phyloP scores from a whole-genome alignment of 345 rosid genomes.

The Gossypium stocksii region DNA sequence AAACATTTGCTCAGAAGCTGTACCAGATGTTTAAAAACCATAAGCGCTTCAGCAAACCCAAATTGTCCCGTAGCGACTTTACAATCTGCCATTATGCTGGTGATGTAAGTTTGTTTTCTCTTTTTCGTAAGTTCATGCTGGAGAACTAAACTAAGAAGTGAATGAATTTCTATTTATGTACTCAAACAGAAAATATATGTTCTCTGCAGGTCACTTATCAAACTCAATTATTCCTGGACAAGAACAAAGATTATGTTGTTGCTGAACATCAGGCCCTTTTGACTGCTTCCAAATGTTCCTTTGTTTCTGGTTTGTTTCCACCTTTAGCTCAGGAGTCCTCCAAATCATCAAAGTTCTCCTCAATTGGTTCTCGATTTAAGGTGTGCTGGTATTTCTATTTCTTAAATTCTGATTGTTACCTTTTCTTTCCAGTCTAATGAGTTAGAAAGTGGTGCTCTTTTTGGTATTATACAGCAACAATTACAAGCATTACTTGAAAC shows the following conservation, averaged over 20 bases:
- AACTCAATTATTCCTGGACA: slow-evolving; percentile 88
- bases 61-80: slow-evolving; percentile 92
- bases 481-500: slow-evolving; percentile 85
- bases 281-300: slow-evolving; percentile 80
- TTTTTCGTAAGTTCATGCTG: slow-evolving; percentile 7
- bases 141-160: slow-evolving; percentile 16
- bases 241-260: slow-evolving; percentile 97
- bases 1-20: slow-evolving; percentile 96
- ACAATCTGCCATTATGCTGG: slow-evolving; percentile 98
- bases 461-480: slow-evolving; percentile 72
- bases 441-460: slow-evolving; percentile 11
- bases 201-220: slow-evolving; percentile 84
- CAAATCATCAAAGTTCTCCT: slow-evolving; percentile 89
- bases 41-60: slow-evolving; percentile 92
- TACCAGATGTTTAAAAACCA: slow-evolving; percentile 93
- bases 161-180: slow-evolving; percentile 5
- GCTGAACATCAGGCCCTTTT: slow-evolving; percentile 96
- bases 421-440: slow-evolving; percentile 3
- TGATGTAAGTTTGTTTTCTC: slow-evolving; percentile 60
- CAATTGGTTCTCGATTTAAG: slow-evolving; percentile 99
- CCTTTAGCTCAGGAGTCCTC: slow-evolving; percentile 74
- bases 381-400: slow-evolving; percentile 36
- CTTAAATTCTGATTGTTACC: background rate
- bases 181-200: background rate
- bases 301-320: slow-evolving; percentile 80